Base-by-base conservation (phyloP, 176 grass and related monocot genomes). In the Melocanna baccifera region DNA sequence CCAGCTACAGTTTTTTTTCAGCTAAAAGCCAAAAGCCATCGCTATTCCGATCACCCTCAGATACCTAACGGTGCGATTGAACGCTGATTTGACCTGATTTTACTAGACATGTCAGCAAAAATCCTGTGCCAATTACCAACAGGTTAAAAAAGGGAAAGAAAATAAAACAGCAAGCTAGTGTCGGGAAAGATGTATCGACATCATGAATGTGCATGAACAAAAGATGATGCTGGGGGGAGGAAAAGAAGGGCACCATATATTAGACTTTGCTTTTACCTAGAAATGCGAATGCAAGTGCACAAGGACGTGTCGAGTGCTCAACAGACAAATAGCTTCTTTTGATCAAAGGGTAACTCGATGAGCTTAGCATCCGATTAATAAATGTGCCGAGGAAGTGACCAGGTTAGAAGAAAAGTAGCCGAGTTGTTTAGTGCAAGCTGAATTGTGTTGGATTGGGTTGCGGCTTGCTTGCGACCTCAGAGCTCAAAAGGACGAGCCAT, bases 291-390 rank as follows among this genome's bases (percentile, higher is more conserved):
- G 89, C 84, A 9, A 90, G 84, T 90, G 89, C 89, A 83, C 68
- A 58, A 75, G 76, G 80, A 90, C 84, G 89, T 84, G 89, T 80
- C 84, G 80, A 87, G 42, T 69, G 80, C 80, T 87, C 19, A 65
- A 90, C 68, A 90, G 80, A 87, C 84, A 90, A 20, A n/a, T 12
- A 36, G 62, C 62, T 20, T 48, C 25, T 39, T 41, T 59, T 30
- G 82, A 89, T 87, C 74, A 83, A 90, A 65, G 80, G 67, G 59
- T 48, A 42, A 83, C 88, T 87, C 39, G 67, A 87, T 68, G 84
- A 66, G 48, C 8, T 58, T 48, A 29, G 9, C 73, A 73, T 82
- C 39, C 1, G 46, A 45, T 12, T 53, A 22, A 3, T 52, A 75
- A 39, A 47, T 68, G 61, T 37, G 28, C 28, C 9, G 76, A 62